Evolutionary conservation across 371 early-diverging fungal genomes (phyloP).

Genomic region (Syncephalis plumigaleata): DNA sequence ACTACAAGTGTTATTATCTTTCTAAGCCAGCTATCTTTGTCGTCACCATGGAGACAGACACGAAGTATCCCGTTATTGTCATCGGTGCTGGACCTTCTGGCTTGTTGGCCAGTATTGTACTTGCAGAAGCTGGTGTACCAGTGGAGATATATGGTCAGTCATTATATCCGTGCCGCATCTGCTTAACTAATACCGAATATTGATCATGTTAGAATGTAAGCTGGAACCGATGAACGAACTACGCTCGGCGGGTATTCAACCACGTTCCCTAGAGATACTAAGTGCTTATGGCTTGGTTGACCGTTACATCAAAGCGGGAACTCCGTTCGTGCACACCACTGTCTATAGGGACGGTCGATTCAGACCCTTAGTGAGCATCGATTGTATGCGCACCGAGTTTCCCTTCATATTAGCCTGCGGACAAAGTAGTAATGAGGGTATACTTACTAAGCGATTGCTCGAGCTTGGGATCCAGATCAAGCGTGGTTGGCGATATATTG

Average conservation of each 20-base stretch:
- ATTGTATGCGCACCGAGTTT: slow-evolving; percentile 11
- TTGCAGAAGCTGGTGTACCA: slow-evolving; percentile 9
- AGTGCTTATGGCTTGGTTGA: slow-evolving; percentile 8
- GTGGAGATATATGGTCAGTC: slow-evolving; percentile 2
- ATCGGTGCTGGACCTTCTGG: slow-evolving; percentile 11
- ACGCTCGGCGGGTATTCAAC: slow-evolving; percentile 11
- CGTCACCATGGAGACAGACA: too few relatives aligned
- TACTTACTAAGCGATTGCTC: slow-evolving; percentile 7
- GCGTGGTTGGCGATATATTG: slow-evolving; percentile 7
- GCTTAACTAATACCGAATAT: too few relatives aligned
- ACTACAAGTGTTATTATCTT: too few relatives aligned
- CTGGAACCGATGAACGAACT: slow-evolving; percentile 5
- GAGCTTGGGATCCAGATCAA: slow-evolving; percentile 9
- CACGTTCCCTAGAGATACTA: slow-evolving; percentile 14
- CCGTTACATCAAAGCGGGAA: slow-evolving; percentile 7
- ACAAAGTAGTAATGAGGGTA: slow-evolving; percentile 5
- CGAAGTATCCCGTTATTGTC: slow-evolving; percentile 13
- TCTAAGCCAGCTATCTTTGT: too few relatives aligned
- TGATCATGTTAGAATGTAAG: too few relatives aligned
- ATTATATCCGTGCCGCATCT: neutral
- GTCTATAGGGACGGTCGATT: slow-evolving; percentile 8
- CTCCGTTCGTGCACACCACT: slow-evolving; percentile 8
- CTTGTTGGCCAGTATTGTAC: slow-evolving; percentile 8
- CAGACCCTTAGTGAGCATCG: slow-evolving; percentile 3
- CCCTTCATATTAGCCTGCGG: slow-evolving; percentile 9